Percentiles rank a stretch among this genome's conserved stretches.
Conservation (phyloP, 768 basidiomycete species). For the Rhodotorula paludigena region DNA sequence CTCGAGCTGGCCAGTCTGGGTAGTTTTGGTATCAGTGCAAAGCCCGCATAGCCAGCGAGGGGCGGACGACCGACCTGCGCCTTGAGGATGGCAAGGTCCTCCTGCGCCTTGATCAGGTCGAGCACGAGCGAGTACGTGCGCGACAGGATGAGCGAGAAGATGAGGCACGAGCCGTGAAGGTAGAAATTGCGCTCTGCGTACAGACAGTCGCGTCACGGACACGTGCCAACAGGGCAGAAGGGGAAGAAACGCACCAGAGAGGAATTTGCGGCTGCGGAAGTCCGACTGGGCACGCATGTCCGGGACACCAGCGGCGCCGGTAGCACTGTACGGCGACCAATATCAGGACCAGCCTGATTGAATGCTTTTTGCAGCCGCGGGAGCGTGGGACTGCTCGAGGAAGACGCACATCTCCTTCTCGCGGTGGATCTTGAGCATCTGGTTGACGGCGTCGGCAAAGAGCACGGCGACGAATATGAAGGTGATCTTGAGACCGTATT, state of each 20-base stretch:
- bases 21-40: not conserved
- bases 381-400: not conserved
- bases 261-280: constrained; percentile 81
- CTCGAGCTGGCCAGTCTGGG: constrained; percentile 42
- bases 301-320: constrained; percentile 43
- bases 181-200: constrained; percentile 80
- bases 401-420: constrained; percentile 27
- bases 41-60: no score
- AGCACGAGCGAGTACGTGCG: constrained; percentile 87
- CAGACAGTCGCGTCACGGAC: no score
- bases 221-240: constrained; percentile 14
- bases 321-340: no score
- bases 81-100: constrained; percentile 79
- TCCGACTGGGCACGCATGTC: constrained; percentile 78
- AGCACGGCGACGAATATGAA: constrained; percentile 72
- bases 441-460: constrained; percentile 85
- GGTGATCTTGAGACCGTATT: constrained; percentile 42
- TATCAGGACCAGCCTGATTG: no score
- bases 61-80: constrained; percentile 49
- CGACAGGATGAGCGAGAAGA: constrained; percentile 90
- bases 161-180: constrained; percentile 76
- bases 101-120: constrained; percentile 84
- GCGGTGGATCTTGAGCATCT: constrained; percentile 63
- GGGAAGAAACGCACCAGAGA: constrained; percentile 58
- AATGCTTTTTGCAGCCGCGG: no score